phyloP scores from a whole-genome alignment of 495 filamentous ascomycete genomes.

The Xylaria bambusicola region DNA sequence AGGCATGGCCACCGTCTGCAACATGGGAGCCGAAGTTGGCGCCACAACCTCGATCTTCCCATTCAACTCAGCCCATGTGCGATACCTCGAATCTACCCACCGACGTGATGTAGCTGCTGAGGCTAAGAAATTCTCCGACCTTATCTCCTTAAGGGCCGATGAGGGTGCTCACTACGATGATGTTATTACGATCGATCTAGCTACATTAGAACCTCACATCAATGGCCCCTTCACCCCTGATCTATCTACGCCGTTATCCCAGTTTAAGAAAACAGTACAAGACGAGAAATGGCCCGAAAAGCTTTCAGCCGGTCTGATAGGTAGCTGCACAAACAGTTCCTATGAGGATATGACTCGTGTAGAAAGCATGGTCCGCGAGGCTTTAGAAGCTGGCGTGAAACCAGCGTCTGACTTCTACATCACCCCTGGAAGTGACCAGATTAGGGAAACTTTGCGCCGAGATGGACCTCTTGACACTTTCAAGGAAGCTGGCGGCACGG shows the following conservation, averaged over 20 bases:
- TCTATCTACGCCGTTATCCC: slow-evolving; percentile 84
- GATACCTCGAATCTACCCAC: slow-evolving; percentile 82
- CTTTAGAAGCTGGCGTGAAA: slow-evolving; percentile 79
- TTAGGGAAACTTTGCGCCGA: slow-evolving; percentile 86
- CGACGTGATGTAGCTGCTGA: slow-evolving; percentile 69
- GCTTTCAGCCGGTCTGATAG: slow-evolving; percentile 90
- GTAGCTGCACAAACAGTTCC: slow-evolving; percentile 97
- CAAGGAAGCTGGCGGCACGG: slow-evolving; percentile 79
- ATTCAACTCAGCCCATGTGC: slow-evolving; percentile 48
- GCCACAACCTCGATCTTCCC: slow-evolving; percentile 94
- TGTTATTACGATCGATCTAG: slow-evolving; percentile 88
- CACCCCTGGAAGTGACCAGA: slow-evolving; percentile 95
- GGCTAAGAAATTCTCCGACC: slow-evolving; percentile 53
- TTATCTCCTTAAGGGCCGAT: slow-evolving; percentile 62
- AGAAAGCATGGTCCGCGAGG: slow-evolving; percentile 89
- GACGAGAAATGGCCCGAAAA: slow-evolving; percentile 87
- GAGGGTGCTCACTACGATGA: slow-evolving; percentile 83
- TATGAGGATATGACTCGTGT: slow-evolving; percentile 97
- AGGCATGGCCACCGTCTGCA: slow-evolving; percentile 89
- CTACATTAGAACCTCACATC: slow-evolving; percentile 89
- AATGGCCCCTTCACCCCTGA: slow-evolving; percentile 98
- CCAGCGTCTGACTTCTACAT: slow-evolving; percentile 92
- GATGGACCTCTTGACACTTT: slow-evolving; percentile 86
- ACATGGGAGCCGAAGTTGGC: slow-evolving; percentile 89
- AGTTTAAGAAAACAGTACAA: slow-evolving; percentile 80